These are phyloP conservation scores for Diaporthe caulivora DNA, from an alignment of 2,329 filamentous ascomycete species.

Conservation along the genomic window DNA sequence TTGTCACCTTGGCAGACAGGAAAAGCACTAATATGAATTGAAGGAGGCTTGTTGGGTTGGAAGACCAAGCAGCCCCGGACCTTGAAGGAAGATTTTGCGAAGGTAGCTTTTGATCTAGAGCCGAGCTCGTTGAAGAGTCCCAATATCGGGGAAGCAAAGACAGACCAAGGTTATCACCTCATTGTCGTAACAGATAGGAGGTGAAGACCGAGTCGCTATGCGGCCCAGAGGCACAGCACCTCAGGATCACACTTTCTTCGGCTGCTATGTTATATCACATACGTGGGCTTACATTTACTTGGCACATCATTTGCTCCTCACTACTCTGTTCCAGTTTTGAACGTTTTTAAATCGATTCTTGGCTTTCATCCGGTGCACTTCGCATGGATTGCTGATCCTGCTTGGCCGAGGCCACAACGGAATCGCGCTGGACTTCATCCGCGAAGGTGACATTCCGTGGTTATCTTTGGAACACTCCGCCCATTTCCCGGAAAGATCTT, in stretches of 20 bases:
- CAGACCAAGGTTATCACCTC: slow-evolving; percentile 82
- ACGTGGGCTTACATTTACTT: neutral
- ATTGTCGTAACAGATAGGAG: slow-evolving; percentile 78
- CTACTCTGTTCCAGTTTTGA: no score
- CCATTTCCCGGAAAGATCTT: slow-evolving; percentile 25
- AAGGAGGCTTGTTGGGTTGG: slow-evolving; percentile 80
- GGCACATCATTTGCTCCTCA: neutral
- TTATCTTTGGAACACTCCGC: slow-evolving; percentile 15
- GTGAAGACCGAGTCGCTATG: slow-evolving; percentile 45
- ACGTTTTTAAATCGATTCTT: neutral
- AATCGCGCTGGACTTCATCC: slow-evolving; percentile 40
- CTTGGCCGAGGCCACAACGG: slow-evolving; percentile 39
- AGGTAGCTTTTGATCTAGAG: slow-evolving; percentile 77
- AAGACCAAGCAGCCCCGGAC: slow-evolving; percentile 71
- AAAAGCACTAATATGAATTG: slow-evolving; percentile 15
- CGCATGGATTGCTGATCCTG: neutral
- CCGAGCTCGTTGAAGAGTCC: slow-evolving; percentile 74
- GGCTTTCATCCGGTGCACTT: neutral
- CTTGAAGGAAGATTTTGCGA: slow-evolving; percentile 77
- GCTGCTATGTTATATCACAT: neutral
- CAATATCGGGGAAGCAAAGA: slow-evolving; percentile 78
- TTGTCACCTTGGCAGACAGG: neutral
- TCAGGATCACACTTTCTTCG: neutral
- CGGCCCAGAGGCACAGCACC: neutral
- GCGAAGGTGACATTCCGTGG: slow-evolving; percentile 19